Base-by-base conservation (phyloP, 2,329 filamentous ascomycete genomes). In the Karstenula rhodostoma region DNA sequence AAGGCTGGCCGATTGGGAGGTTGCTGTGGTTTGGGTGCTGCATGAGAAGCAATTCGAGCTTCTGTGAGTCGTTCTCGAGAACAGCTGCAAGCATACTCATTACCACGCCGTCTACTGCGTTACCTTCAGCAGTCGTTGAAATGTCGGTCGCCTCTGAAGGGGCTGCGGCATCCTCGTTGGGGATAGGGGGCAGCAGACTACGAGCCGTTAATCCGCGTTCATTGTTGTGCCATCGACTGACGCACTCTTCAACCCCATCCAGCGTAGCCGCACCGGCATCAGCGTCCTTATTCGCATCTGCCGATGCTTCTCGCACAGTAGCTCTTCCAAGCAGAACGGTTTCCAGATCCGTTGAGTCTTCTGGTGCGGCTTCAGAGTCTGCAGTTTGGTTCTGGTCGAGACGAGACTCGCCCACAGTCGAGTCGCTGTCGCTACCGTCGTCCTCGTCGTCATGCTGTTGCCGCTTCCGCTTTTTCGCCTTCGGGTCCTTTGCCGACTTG, bases 81-180 rank as follows among this genome's bases (percentile, higher is more conserved):
- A 75, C 55, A n/a, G 67, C 65, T 17, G 57, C 60, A 1, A 77
- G 66, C 70, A 77, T 74, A 17, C 69, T 63, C 55, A 74, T 70
- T 10, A 75, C 49, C 19, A 65, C 53, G 0, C 65, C 60, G 5
- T 58, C 67, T 13, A 60, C 62, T 25, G 56, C 42, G n/a, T 63
- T 61, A 51, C 68, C 64, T 4, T 13, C 49, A 12, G 22, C 23
- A 19, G 22, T 40, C 1, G 8, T 32, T 2, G 35, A n/a, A 52
- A 72, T 7, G 63, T 59, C 15, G 69, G 63, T 7, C 64, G 46
- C 2, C 57, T 57, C 27, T 25, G 42, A 12, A 44, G 19, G 3
- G 27, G 6, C n/a, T 19, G 56, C 37, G 3, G 58, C 60, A 27
- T 70, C 35, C 8, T 32, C 51, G 32, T 50, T 23, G 9, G 53